Conservation (phyloP, 164 flowering plant genomes). For the Tetracentron sinense region DNA sequence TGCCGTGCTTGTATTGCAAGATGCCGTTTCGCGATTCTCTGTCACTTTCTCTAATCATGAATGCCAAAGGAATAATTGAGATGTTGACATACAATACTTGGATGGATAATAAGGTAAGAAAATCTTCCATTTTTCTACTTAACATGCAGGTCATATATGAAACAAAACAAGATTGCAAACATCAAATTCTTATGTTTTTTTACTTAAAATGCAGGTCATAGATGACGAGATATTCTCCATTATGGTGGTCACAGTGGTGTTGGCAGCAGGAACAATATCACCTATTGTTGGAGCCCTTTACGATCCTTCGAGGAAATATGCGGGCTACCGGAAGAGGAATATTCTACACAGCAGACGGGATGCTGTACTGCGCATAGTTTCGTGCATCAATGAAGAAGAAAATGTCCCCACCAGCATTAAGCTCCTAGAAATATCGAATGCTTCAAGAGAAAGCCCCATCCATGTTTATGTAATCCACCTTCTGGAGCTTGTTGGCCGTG, state of each 20-base stretch:
- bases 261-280: constrained; percentile 8
- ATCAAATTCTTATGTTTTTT: not conserved
- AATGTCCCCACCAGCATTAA: not conserved
- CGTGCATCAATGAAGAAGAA: not conserved
- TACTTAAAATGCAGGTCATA: constrained; percentile 9
- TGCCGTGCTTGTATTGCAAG: not conserved
- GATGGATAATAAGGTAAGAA: not conserved
- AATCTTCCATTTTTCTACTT: not conserved
- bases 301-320: constrained; percentile 28
- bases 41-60: not conserved
- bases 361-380: not conserved
- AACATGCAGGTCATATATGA: constrained; percentile 6
- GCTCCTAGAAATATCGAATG: not conserved
- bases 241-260: constrained; percentile 1
- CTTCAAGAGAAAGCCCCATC: constrained; percentile 23
- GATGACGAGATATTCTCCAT: not conserved
- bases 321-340: constrained; percentile 16
- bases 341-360: constrained; percentile 16
- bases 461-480: constrained; percentile 33
- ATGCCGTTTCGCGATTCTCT: not conserved
- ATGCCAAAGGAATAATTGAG: not conserved
- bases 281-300: constrained; percentile 22
- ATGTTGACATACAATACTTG: not conserved
- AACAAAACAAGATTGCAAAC: too few relatives aligned
- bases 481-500: constrained; percentile 28